Conservation (phyloP, 2,329 filamentous ascomycete genomes). For the Apiospora rasikravindrae region DNA sequence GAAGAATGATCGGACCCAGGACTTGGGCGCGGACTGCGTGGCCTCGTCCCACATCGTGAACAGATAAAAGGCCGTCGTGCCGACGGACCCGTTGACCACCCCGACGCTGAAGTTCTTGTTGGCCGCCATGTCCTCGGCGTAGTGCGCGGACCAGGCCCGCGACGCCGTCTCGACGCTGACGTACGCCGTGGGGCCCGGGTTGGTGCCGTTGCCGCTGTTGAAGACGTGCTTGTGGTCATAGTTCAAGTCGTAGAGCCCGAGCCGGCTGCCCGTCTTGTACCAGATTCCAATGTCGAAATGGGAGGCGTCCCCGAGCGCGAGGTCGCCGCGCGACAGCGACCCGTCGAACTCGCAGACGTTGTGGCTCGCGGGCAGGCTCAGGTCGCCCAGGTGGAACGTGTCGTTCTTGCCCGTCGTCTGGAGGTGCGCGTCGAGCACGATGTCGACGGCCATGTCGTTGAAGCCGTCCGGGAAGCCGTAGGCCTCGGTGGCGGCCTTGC, state of each 20-base stretch:
- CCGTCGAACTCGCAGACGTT: slow-evolving; percentile 10
- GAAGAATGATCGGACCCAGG: neutral
- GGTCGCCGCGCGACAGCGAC: neutral
- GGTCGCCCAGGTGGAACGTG: slow-evolving; percentile 13
- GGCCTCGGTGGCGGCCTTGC: neutral
- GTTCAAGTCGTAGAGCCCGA: neutral
- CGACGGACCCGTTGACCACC: neutral
- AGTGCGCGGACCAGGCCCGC: neutral
- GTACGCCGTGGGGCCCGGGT: neutral
- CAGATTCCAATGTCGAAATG: neutral
- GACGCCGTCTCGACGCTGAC: slow-evolving; percentile 2
- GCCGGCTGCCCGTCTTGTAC: neutral
- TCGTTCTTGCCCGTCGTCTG: slow-evolving; percentile 6
- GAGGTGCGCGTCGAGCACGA: neutral
- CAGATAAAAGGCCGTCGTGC: neutral
- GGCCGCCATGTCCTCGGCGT: neutral
- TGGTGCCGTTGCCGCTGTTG: neutral
- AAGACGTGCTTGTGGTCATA: neutral
- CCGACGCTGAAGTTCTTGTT: neutral
- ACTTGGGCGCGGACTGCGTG: neutral
- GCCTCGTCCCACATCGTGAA: neutral
- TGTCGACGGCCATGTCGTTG: slow-evolving; percentile 8
- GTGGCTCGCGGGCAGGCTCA: slow-evolving; percentile 3
- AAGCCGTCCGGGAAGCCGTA: neutral
- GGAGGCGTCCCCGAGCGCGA: neutral